Evolutionary conservation across 2,329 filamentous ascomycete genomes (phyloP), one percentile per base, ranked within the genome.

Genomic region (Calonectria pseudoturangicola): DNA sequence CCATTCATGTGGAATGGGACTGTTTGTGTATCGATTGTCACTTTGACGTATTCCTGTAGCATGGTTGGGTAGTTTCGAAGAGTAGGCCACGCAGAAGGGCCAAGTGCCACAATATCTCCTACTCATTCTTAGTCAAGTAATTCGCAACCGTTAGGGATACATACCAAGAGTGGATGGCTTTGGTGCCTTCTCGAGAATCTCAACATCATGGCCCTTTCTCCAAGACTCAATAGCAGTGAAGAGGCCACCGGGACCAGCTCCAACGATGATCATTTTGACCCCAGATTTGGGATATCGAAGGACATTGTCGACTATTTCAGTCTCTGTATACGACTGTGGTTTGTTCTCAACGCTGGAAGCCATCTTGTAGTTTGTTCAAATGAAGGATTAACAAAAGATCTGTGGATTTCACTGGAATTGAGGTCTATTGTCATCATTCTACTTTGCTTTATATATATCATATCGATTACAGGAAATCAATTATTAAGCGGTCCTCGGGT

Each of bases 161-260:
- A 7, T 56, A 56, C 51, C 51, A 13, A 56, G 30, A 2, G 8
- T 36, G 4, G 51, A 36, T 36, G 51, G 51, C 9, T 56, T 30
- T 18, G 51, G 30, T 21, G 51, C 28, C 7, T 56, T 56, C 18
- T 56, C 51, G 10, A 56, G 21, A 21, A 56, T 18, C 18, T 56
- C 51, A 13, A 56, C 51, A 56, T 56, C 51, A 12, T 56, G 51
- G 15, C 51, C 51, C 18, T 56, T 56, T 12, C 51, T 56, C 51
- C 51, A 56, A 7, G 28, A 56, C 33, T 56, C 51, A 9, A 56
- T 33, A 28, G 51, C 51, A 15, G 51, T 36, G n/a, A 33, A 18
- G 18, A 56, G 9, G 12, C 51, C 51, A 36, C 51, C 51, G n/a
- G 51, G 51, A 7, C 51, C 51, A 56, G 28, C 30, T 6, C 51